Evolutionary conservation across 345 rosid species (phyloP).

Genomic region (Theobroma cacao): DNA sequence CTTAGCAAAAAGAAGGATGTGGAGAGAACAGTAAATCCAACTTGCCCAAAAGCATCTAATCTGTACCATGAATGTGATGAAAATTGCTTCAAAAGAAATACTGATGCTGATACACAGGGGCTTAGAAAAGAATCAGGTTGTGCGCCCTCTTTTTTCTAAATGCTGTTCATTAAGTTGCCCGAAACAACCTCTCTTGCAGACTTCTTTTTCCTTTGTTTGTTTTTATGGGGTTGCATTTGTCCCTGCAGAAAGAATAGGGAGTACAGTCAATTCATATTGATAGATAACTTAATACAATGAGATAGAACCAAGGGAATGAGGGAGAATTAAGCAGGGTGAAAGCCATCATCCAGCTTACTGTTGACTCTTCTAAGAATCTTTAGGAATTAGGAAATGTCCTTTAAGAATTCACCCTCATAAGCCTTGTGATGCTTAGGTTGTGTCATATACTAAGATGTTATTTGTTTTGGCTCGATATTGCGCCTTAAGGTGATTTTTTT

Average conservation of each 20-base stretch:
- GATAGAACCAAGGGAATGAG: not conserved
- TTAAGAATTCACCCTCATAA: not conserved
- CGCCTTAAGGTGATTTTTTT: not conserved
- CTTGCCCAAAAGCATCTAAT: conserved; percentile 49
- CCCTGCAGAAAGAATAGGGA: not conserved
- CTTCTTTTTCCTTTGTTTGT: not conserved
- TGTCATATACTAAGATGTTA: not conserved
- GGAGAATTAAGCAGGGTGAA: not conserved
- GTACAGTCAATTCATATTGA: not conserved
- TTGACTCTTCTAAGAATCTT: not conserved
- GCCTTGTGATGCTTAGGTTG: not conserved
- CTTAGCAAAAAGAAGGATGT: conserved; percentile 40
- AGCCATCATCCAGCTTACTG: not conserved
- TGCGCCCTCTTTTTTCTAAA: not conserved
- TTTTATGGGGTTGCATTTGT: not conserved
- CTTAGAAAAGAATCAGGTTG: conserved; percentile 46
- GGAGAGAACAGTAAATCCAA: conserved; percentile 35
- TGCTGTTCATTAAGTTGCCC: conserved; percentile 6
- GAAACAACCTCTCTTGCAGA: not conserved
- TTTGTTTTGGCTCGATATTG: not conserved
- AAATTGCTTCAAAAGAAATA: conserved; percentile 36
- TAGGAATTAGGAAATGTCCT: not conserved
- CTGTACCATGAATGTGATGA: conserved; percentile 57
- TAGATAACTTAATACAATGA: not conserved
- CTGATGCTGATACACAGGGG: conserved; percentile 21